Evolutionary conservation across 2,329 filamentous ascomycete species (phyloP).

Genomic region (Cadophora gregata): DNA sequence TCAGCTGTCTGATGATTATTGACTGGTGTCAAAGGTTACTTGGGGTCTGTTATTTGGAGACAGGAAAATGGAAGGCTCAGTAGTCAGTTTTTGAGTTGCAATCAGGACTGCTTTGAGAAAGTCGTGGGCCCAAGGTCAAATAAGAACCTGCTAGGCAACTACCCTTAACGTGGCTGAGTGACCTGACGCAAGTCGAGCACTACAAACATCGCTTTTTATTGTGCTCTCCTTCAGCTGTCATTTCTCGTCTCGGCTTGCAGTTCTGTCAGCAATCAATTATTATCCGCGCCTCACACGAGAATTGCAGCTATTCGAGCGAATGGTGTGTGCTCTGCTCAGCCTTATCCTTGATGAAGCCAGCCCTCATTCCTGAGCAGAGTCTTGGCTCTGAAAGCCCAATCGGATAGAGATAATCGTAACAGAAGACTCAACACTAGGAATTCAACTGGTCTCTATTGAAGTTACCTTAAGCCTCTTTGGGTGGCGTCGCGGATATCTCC

Average conservation of each 20-base stretch:
- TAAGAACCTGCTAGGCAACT: background rate
- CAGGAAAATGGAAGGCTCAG: background rate
- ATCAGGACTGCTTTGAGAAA: background rate
- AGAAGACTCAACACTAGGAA: background rate
- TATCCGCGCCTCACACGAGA: background rate
- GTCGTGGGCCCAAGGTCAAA: background rate
- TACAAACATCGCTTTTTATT: background rate
- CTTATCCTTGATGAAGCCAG: background rate
- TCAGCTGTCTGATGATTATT: background rate
- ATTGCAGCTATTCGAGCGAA: background rate
- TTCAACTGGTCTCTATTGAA: background rate
- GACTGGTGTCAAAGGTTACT: background rate
- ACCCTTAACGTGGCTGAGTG: background rate
- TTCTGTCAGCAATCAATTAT: conserved; percentile 4
- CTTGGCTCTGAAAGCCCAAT: conserved; percentile 1
- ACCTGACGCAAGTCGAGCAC: background rate
- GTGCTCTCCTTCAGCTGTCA: background rate
- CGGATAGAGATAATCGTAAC: background rate
- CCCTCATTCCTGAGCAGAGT: background rate
- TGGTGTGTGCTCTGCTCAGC: background rate
- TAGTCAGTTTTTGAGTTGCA: background rate
- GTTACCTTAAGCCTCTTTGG: background rate
- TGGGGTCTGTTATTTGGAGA: background rate
- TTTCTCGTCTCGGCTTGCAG: background rate
- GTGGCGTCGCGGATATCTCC: conserved; percentile 7